These are phyloP conservation scores for Trichophyton verrucosum DNA, from an alignment of 2,329 filamentous ascomycete genomes.

Conservation along the genomic window DNA sequence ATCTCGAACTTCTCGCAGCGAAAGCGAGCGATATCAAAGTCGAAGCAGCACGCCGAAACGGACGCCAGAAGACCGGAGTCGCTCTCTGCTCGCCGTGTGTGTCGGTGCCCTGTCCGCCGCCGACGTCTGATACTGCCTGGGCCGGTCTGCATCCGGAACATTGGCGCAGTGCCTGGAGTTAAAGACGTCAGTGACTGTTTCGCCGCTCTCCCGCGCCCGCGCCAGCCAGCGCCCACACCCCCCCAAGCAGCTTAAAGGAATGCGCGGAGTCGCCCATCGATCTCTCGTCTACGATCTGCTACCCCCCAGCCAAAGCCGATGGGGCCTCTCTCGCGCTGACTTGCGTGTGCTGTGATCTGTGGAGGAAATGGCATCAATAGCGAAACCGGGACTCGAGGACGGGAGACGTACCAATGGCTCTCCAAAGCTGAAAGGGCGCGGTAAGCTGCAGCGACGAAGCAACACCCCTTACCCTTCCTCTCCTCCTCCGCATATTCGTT, in stretches of 20 bases:
- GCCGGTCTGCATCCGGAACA: too few relatives aligned
- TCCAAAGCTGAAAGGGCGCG: constrained; percentile 38
- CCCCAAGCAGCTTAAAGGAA: background rate
- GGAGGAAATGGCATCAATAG: constrained; percentile 33
- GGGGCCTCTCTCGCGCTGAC: constrained; percentile 29
- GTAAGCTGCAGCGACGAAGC: constrained; percentile 23
- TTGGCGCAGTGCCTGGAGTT: too few relatives aligned
- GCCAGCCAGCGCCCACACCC: background rate
- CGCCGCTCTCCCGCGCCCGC: background rate
- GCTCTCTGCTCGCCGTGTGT: too few relatives aligned
- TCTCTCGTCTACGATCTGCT: background rate
- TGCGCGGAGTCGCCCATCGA: constrained; percentile 1
- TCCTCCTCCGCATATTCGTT: constrained; percentile 2
- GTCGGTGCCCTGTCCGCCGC: too few relatives aligned
- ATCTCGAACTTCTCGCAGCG: background rate
- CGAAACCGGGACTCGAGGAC: constrained; percentile 34
- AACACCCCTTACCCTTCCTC: too few relatives aligned
- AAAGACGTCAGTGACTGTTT: background rate
- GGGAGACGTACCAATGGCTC: constrained; percentile 34
- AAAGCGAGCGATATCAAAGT: background rate
- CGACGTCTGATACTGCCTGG: too few relatives aligned
- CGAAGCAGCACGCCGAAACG: background rate
- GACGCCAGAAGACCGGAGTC: background rate
- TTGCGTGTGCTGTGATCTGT: constrained; percentile 16
- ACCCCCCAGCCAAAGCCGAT: constrained; percentile 25